Conservation (phyloP, 2,329 filamentous ascomycete genomes). For the Fusarium graminum region DNA sequence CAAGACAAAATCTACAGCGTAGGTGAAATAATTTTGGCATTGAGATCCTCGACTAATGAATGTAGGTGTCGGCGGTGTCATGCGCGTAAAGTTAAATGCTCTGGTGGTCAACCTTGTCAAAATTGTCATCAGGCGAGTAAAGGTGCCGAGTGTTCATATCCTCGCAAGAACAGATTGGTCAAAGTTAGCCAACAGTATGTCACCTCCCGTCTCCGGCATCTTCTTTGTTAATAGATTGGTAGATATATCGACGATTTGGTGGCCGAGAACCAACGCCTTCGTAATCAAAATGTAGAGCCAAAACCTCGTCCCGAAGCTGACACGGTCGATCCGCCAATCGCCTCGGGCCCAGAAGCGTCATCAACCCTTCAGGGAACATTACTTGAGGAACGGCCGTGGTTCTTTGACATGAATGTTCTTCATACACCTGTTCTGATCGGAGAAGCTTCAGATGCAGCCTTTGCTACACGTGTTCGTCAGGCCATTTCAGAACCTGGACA, state of each 20-base stretch:
- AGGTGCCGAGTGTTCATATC: conserved; percentile 52
- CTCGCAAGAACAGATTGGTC: conserved; percentile 51
- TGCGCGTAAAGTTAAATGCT: conserved; percentile 54
- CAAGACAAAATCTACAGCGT: conserved; percentile 49
- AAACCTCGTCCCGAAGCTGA: conserved; percentile 36
- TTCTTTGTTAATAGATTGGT: no score
- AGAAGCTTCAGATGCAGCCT: conserved; percentile 55
- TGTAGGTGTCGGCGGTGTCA: conserved; percentile 52
- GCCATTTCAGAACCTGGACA: conserved; percentile 50
- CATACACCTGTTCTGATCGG: conserved; percentile 54
- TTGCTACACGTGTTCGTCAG: conserved; percentile 55
- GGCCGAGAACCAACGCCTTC: conserved; percentile 52
- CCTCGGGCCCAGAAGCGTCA: conserved; percentile 18
- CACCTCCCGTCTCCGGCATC: accelerated
- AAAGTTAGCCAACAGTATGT: conserved; percentile 52
- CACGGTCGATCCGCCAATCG: conserved; percentile 26
- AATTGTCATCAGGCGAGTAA: conserved; percentile 52
- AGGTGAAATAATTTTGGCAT: background rate
- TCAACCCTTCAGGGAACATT: conserved; percentile 40
- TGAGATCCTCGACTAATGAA: background rate
- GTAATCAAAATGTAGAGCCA: conserved; percentile 20
- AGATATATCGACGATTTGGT: conserved; percentile 55
- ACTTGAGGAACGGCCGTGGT: conserved; percentile 51
- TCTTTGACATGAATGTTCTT: conserved; percentile 52
- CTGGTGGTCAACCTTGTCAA: conserved; percentile 52